Evolutionary conservation across 345 rosid species (phyloP), one percentile per base, ranked within the genome.

Genomic region (Punica granatum): DNA sequence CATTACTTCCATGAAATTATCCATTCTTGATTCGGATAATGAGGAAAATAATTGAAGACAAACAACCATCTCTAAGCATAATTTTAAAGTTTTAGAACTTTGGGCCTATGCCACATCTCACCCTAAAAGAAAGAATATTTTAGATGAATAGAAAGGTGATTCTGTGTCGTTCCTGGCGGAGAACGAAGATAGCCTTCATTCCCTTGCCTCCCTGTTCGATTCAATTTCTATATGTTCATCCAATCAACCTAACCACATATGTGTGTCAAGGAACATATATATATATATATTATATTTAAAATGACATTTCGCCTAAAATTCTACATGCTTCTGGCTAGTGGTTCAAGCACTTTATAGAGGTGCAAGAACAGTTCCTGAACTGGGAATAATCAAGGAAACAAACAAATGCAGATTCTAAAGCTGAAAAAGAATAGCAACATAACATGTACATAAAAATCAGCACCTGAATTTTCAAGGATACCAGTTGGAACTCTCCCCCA

Each of bases 391-490:
- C 16, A 18, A 32, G 32, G 37, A 35, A 8, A 11, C n/a, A 14
- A 48, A 33, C 34, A 39, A 66, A 26, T 19, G 42, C 60, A 60
- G 64, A n/a, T 70, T 59, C 6, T 70, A 58, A 67, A 75, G 63
- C 48, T 33, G 73, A 30, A 60, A 34, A 63, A 63, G 23, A 31
- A 13, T 46, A 62, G 64, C 43, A 58, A 66, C 39, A 71, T 61
- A 58, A 37, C 28, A 32, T 23, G 26, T 15, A 62, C 32, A 62
- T 32, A 53, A 16, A 21, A 67, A 63, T 12, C n/a, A 33, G 75
- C 72, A 93, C 98, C 97, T 90, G 85, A 39, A 82, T 79, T 43
- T 39, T 68, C 82, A 89, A 82, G 66, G 81, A 76, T 44, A 90
- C 53, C 53, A 70, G 73, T 68, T 83, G 88, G 69, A 79, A 81